These are phyloP conservation scores for Heterobasidion irregulare DNA, from an alignment of 1,284 basidiomycete genomes.

Conservation along the genomic window DNA sequence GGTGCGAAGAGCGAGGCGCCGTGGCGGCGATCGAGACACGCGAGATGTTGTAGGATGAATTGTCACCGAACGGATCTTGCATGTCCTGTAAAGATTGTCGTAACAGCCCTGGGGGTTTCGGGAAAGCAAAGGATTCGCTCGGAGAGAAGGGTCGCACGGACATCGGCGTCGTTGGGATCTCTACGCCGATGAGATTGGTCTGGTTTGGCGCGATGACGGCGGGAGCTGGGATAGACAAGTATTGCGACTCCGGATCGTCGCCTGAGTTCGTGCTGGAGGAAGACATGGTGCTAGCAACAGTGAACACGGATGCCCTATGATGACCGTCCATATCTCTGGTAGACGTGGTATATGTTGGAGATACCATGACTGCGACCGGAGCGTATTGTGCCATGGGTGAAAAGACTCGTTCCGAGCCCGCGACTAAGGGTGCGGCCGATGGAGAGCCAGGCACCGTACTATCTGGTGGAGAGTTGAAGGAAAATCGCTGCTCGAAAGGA, in stretches of 20 bases:
- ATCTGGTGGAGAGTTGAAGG: too few relatives aligned
- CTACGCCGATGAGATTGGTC: too few relatives aligned
- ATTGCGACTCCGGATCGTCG: constrained; percentile 21
- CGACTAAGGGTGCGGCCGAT: too few relatives aligned
- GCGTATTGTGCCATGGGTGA: too few relatives aligned
- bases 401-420: too few relatives aligned
- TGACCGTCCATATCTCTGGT: constrained; percentile 15
- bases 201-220: constrained; percentile 3
- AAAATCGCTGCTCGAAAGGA: too few relatives aligned
- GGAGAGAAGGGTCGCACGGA: constrained; percentile 57
- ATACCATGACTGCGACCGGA: too few relatives aligned
- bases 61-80: constrained; percentile 9
- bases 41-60: neutral
- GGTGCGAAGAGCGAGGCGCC: neutral
- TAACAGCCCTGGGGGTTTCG: constrained; percentile 38
- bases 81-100: neutral
- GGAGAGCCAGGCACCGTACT: too few relatives aligned
- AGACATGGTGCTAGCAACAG: constrained; percentile 12
- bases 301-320: constrained; percentile 7
- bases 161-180: constrained; percentile 31
- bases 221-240: constrained; percentile 24
- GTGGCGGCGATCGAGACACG: neutral
- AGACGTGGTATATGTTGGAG: constrained; percentile 30
- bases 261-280: neutral
- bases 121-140: constrained; percentile 57